Base-by-base conservation (phyloP, 179 eudicot genomes). In the Monotropa hypopitys region DNA sequence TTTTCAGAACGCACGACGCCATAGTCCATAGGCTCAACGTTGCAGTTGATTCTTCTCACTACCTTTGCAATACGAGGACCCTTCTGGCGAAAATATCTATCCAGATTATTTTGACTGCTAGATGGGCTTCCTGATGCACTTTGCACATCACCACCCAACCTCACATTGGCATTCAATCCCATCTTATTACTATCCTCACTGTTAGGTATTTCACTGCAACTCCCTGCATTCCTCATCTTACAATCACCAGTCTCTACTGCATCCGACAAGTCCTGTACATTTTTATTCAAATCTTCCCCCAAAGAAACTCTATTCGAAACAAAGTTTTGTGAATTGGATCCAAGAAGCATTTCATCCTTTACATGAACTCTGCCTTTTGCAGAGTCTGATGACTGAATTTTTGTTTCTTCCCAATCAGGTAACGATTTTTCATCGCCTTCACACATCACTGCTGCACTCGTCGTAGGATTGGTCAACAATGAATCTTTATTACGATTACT, bases 41-140 rank as follows among this genome's bases (percentile, higher is more conserved):
- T 86, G 86, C 91, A 90, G 81, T 83, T 91, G 80, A 96, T 88
- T 84, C 97, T 88, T 77, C 96, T 84, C 21, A 96, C 91, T 51
- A 93, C 92, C 85, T 91, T 93, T 21, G 99, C 99, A 75, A 93
- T 90, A 42, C 98, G 96, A 75, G 97, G 98, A 53, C 99, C 98
- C 86, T 89, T 93, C 59, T 85, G 92, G 79, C 92, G 96, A 84
- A 70, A 88, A 85, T 73, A 71, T 74, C 80, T 88, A 83, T 89
- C 97, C 75, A 85, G 74, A 80, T 85, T 90, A 80, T 87, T 90
- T 83, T 88, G 88, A 80, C 84, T 83, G 79, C 85, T 84, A 81
- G 93, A 83, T 59, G 90, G 81, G 78, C 80, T 86, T 51, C 88
- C 89, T 43, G 86, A 81, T 79, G 83, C 78, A 73, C 74, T 46